Evolutionary conservation across 2,329 filamentous ascomycete genomes (phyloP).

Genomic region (Hypoxylon sp.): DNA sequence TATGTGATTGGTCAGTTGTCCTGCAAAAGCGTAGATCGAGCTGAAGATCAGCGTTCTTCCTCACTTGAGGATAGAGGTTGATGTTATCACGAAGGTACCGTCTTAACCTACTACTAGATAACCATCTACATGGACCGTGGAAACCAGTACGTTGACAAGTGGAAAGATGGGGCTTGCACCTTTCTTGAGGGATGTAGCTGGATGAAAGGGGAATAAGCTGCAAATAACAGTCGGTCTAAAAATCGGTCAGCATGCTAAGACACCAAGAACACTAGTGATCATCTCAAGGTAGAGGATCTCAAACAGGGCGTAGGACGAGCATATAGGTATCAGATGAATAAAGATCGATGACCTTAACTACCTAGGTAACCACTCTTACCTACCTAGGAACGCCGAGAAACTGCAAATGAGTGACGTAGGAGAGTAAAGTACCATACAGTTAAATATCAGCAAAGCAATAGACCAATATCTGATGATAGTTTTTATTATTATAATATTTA

Average conservation of each 20-base stretch:
- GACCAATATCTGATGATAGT: background rate
- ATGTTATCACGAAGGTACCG: background rate
- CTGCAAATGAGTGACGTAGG: background rate
- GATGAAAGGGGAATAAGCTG: background rate
- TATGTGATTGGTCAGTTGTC: slow-evolving; percentile 31
- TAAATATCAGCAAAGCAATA: background rate
- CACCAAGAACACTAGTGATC: background rate
- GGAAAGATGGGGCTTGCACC: background rate
- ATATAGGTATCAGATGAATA: background rate
- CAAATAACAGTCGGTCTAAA: too few species aligned
- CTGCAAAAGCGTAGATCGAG: background rate
- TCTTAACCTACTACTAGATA: background rate
- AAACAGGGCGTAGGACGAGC: background rate
- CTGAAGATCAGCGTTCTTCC: background rate
- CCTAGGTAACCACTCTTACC: background rate
- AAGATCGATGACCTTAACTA: too few species aligned
- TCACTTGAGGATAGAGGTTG: background rate
- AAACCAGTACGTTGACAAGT: background rate
- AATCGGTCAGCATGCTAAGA: background rate
- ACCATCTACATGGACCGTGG: background rate
- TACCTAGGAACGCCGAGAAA: background rate
- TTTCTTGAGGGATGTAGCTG: background rate
- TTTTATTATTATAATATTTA: slow-evolving; percentile 27
- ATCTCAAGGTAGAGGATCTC: background rate
- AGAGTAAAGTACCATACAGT: background rate